Evolutionary conservation across 495 filamentous ascomycete genomes (phyloP).

Genomic region (Penicillium cinerascens): DNA sequence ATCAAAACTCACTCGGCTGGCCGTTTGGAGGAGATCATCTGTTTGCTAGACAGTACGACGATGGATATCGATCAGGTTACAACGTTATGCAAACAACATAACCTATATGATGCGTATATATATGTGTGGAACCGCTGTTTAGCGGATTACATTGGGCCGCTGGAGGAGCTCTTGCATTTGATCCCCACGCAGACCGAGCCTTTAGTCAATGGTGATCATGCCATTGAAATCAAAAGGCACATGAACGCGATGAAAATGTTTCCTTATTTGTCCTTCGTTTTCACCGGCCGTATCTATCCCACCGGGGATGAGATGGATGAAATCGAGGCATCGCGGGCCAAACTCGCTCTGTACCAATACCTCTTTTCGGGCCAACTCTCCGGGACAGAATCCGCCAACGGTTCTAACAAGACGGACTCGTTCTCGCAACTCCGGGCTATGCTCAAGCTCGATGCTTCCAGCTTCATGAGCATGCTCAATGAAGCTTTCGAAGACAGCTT

Average conservation of each 20-base stretch:
- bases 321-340: slow-evolving; percentile 65
- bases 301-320: slow-evolving; percentile 72
- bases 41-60: slow-evolving; percentile 82
- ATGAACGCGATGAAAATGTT: slow-evolving; percentile 85
- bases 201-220: slow-evolving; percentile 33
- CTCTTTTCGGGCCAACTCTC: slow-evolving; percentile 74
- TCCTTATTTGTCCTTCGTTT: slow-evolving; percentile 87
- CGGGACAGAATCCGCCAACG: slow-evolving; percentile 54
- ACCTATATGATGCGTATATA: slow-evolving; percentile 90
- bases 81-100: slow-evolving; percentile 81
- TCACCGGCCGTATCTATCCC: slow-evolving; percentile 88
- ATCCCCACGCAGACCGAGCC: slow-evolving; percentile 41
- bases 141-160: slow-evolving; percentile 81
- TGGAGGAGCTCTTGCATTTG: slow-evolving; percentile 77
- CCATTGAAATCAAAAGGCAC: slow-evolving; percentile 33
- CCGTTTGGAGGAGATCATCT: slow-evolving; percentile 91
- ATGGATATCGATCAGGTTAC: slow-evolving; percentile 95
- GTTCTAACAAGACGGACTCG: slow-evolving; percentile 61
- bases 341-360: slow-evolving; percentile 85
- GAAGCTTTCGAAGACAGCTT: slow-evolving; percentile 97
- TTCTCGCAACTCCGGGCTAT: slow-evolving; percentile 83
- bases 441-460: slow-evolving; percentile 81
- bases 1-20: slow-evolving; percentile 65
- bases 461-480: slow-evolving; percentile 91
- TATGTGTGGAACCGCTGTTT: slow-evolving; percentile 96